Conservation (phyloP, 495 filamentous ascomycete species). For the Aspergillus bertholletiae region DNA sequence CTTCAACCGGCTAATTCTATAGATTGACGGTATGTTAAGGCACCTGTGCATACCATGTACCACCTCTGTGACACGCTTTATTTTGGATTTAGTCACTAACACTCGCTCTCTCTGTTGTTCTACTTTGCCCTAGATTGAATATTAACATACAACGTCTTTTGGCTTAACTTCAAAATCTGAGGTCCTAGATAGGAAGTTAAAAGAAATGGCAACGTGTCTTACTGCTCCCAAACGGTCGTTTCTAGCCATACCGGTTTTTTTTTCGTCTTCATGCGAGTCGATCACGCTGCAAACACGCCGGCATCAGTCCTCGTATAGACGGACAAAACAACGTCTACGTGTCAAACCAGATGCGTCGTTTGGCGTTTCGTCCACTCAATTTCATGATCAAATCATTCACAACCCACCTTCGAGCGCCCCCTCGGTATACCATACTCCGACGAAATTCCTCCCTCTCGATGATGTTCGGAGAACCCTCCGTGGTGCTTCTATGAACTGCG, state of each 20-base stretch:
- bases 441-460: conserved; percentile 78
- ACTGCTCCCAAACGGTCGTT: conserved; percentile 35
- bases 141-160: neutral
- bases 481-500: conserved; percentile 15
- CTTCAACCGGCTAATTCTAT: neutral
- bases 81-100: neutral
- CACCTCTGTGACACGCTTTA: neutral
- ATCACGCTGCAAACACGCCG: conserved; percentile 37
- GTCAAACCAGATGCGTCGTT: conserved; percentile 74
- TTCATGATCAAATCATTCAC: conserved; percentile 72
- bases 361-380: conserved; percentile 41
- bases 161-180: neutral
- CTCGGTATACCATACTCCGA: conserved; percentile 79
- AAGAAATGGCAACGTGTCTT: conserved; percentile 30
- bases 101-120: neutral
- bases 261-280: conserved; percentile 35
- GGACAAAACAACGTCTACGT: conserved; percentile 68
- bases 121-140: neutral
- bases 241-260: conserved; percentile 40
- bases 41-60: too few species aligned
- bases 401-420: conserved; percentile 88
- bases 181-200: neutral
- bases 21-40: too few species aligned
- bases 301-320: conserved; percentile 65
- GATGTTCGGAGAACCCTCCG: conserved; percentile 68